These are phyloP conservation scores for Backusella tuberculispora DNA, from an alignment of 192 early-diverging fungal genomes.

Conservation along the genomic window DNA sequence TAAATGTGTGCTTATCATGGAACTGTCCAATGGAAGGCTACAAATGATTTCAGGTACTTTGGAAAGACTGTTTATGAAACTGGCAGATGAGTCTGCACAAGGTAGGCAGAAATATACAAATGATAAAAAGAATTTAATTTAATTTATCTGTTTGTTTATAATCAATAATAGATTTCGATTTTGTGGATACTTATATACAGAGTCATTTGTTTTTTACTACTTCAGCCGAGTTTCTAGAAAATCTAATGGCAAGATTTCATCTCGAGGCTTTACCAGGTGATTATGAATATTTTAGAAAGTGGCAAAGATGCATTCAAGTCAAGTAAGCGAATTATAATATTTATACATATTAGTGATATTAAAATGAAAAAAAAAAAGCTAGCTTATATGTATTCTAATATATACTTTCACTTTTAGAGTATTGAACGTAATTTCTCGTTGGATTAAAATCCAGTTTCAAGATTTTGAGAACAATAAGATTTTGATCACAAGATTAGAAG, in stretches of 20 bases:
- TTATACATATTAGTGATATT: background rate
- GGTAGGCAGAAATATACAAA: slow-evolving; percentile 36
- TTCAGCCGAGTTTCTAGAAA: slow-evolving; percentile 56
- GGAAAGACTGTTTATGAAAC: slow-evolving; percentile 63
- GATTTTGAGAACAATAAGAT: slow-evolving; percentile 53
- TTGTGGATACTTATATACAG: slow-evolving; percentile 65
- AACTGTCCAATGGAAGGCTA: slow-evolving; percentile 51
- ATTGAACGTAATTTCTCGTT: slow-evolving; percentile 60
- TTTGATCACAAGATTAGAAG: slow-evolving; percentile 47
- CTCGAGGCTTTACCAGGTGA: slow-evolving; percentile 51
- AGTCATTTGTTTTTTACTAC: slow-evolving; percentile 66
- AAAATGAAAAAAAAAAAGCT: background rate
- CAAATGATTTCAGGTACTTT: slow-evolving; percentile 64
- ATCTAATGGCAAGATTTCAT: slow-evolving; percentile 63
- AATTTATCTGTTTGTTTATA: background rate
- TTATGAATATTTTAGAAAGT: slow-evolving; percentile 50
- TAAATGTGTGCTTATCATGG: slow-evolving; percentile 61
- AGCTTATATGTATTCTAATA: background rate
- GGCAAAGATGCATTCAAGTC: slow-evolving; percentile 53
- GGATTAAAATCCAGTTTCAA: slow-evolving; percentile 64
- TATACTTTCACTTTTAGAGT: slow-evolving; percentile 44
- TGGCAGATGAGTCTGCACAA: slow-evolving; percentile 67
- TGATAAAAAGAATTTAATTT: background rate
- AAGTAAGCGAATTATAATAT: slow-evolving; percentile 45
- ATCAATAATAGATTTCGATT: slow-evolving; percentile 59